A percentile compares a stretch with the other conserved stretches of the same genome.
These are phyloP conservation scores for Talaromyces thailandensis DNA, from an alignment of 495 filamentous ascomycete species.

Conservation along the genomic window DNA sequence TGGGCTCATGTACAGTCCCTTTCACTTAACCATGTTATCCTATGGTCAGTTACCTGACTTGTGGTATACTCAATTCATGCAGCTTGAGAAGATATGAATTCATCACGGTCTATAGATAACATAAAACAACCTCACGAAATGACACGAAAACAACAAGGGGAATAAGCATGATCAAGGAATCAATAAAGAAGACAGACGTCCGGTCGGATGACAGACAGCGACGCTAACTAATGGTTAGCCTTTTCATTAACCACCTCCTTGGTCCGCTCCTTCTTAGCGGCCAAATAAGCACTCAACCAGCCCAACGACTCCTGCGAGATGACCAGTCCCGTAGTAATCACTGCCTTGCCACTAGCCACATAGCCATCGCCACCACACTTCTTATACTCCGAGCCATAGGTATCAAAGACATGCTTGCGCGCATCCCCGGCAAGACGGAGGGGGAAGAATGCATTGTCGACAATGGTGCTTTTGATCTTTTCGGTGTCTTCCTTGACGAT, in stretches of 20 bases:
- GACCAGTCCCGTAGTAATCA: constrained; percentile 63
- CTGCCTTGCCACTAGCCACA: constrained; percentile 61
- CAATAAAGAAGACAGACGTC: constrained; percentile 5
- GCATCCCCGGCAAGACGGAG: constrained; percentile 55
- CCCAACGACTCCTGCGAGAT: constrained; percentile 58
- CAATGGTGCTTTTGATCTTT: constrained; percentile 60
- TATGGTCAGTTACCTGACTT: neutral
- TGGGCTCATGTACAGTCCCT: neutral
- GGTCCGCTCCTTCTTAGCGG: constrained; percentile 51
- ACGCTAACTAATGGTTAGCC: constrained; percentile 22
- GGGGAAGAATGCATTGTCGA: constrained; percentile 57
- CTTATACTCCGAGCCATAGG: constrained; percentile 67
- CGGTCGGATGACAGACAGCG: neutral
- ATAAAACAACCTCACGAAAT: neutral
- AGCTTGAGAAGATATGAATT: neutral
- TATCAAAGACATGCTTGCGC: constrained; percentile 64
- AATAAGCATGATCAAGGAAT: constrained; percentile 3
- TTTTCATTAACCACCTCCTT: constrained; percentile 51
- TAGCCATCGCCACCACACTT: constrained; percentile 64
- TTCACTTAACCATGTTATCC: neutral
- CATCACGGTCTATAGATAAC: neutral
- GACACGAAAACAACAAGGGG: neutral
- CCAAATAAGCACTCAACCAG: constrained; percentile 47
- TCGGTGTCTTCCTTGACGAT: constrained; percentile 80
- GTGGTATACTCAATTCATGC: neutral